A percentile compares a stretch with the other conserved stretches of the same genome.
phyloP scores from a whole-genome alignment of 306 rosid species.

The Arachis stenosperma region DNA sequence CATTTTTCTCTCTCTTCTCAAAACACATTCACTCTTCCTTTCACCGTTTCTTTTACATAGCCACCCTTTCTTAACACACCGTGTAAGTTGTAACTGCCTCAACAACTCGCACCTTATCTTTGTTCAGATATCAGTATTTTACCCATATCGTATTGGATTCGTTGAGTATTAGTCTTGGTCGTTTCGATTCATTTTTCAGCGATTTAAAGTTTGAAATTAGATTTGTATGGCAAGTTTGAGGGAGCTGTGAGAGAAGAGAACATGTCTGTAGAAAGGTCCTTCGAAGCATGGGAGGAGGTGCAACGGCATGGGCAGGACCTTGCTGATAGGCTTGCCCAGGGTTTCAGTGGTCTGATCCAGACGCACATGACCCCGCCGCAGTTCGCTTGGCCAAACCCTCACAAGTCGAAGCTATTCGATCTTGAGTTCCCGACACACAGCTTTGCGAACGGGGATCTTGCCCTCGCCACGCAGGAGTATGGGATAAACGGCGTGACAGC shows the following conservation, averaged over 20 bases:
- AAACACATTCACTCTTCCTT: not conserved
- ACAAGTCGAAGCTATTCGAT: conserved; percentile 74
- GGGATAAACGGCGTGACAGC: conserved; percentile 77
- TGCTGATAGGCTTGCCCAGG: conserved; percentile 94
- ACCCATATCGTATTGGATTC: not conserved
- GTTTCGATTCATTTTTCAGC: not conserved
- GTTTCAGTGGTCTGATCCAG: conserved; percentile 83
- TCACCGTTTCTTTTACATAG: not conserved
- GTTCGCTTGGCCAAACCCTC: conserved; percentile 81
- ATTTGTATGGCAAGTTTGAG: conserved; percentile 41
- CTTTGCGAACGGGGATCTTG: conserved; percentile 67
- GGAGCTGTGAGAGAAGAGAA: conserved; percentile 10
- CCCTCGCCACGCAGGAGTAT: conserved; percentile 42
- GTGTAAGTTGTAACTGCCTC: not conserved
- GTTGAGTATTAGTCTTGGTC: not conserved
- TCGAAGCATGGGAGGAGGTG: conserved; percentile 98
- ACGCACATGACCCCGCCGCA: conserved; percentile 79
- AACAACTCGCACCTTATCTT: not conserved
- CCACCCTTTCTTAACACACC: not conserved
- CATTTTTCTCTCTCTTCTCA: too few species aligned
- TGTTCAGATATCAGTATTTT: not conserved
- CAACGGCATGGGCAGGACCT: conserved; percentile 96
- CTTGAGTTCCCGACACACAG: conserved; percentile 71
- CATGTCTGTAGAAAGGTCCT: conserved; percentile 90
- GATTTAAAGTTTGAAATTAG: not conserved